Evolutionary conservation across 2,329 filamentous ascomycete species (phyloP), one percentile per base, ranked within the genome.

Genomic region (Trichophyton schoenleinii): DNA sequence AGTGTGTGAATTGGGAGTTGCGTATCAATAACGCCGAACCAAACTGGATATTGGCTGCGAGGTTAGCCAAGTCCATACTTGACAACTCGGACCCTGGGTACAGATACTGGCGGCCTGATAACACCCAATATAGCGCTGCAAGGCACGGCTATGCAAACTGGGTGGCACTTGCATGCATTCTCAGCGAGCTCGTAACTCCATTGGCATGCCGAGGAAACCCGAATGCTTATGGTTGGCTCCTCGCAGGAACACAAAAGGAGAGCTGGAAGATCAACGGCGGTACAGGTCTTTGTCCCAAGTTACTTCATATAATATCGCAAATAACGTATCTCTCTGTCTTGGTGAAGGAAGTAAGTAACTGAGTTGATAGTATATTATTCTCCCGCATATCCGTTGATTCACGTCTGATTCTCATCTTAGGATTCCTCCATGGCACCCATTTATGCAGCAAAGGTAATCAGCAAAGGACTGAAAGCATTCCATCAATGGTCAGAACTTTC

Each of bases 251-350:
- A 13, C 41, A 63, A 15, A 57, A 31, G 28, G 63, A 65, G 8
- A 53, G 57, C 18, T 25, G 61, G n/a, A 61, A 46, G 31, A 65
- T 66, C n/a, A 22, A 64, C 34, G 63, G 63, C 28, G 41, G 49
- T 11, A 65, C 62, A 7, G 64, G 64, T 18, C 52, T 65, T 3
- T 62, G 60, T 8, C 57, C 57, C 8, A 59, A 59, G n/a, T 58
- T 66, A 11, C 44, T 66, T 18, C 64, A 65, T 44, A 64, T 61
- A n/a, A 64, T 64, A n/a, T 60, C 62, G 4, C 60, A 66, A 42
- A 55, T 60, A 53, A 65, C 63, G 2, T 58, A 63, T 28, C 46
- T 64, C 13, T 62, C 59, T 25, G n/a, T 34, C 13, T 20, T 59
- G 20, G 28, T 59, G 41, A 59, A 44, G 18, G 22, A 48, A 11